Evolutionary conservation across 805 yeast species (phyloP).

Genomic region (Zygoascus ofunaensis): DNA sequence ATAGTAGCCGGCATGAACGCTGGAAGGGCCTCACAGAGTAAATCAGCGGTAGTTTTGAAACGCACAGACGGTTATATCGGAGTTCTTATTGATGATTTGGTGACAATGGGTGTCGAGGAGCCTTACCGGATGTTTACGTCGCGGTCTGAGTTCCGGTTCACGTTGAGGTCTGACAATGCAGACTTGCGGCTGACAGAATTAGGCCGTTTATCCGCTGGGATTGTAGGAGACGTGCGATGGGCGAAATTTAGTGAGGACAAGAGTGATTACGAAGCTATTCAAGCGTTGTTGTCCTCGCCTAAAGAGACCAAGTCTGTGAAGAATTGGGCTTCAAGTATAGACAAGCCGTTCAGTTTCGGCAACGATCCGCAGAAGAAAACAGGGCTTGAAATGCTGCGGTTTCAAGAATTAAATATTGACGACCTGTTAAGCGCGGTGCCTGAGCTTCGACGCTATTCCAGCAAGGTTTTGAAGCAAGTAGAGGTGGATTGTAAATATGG

Average conservation of each 20-base stretch:
- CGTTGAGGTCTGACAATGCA: conserved; percentile 90
- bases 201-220: conserved; percentile 54
- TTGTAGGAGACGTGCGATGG: conserved; percentile 55
- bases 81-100: conserved; percentile 84
- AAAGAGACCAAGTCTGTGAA: conserved; percentile 38
- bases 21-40: conserved; percentile 44
- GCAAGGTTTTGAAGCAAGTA: conserved; percentile 48
- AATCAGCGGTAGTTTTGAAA: conserved; percentile 41
- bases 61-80: conserved; percentile 88
- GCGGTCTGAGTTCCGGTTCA: conserved; percentile 84
- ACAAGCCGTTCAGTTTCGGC: background rate
- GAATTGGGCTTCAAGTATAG: conserved; percentile 53
- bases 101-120: conserved; percentile 91
- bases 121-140: conserved; percentile 98
- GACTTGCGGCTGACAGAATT: conserved; percentile 68
- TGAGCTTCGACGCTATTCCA: conserved; percentile 30
- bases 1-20: conserved; percentile 93
- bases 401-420: conserved; percentile 32
- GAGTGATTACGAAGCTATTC: conserved; percentile 35
- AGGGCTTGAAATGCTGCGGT: conserved; percentile 66
- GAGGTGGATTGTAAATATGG: conserved; percentile 76
- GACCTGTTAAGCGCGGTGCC: conserved; percentile 30
- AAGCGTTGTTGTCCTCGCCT: conserved; percentile 37
- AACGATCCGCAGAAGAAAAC: conserved; percentile 35
- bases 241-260: conserved; percentile 37